A percentile compares a stretch with the other conserved stretches of the same genome.
These are phyloP conservation scores for Coleophoma eucalyptorum DNA, from an alignment of 2,329 filamentous ascomycete species.

Conservation along the genomic window DNA sequence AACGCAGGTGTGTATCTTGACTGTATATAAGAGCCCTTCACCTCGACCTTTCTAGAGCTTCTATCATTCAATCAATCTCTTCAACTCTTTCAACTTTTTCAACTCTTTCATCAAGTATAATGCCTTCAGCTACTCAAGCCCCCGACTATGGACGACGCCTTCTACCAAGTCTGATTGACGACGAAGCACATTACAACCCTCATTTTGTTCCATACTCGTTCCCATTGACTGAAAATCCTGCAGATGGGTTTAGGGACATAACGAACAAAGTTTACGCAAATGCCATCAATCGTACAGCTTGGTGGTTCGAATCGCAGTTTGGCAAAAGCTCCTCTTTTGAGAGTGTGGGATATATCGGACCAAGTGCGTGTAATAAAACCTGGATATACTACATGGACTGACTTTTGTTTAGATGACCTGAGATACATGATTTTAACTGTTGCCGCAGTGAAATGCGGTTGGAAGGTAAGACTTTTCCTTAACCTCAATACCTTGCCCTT, in stretches of 20 bases:
- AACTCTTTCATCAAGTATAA: not conserved
- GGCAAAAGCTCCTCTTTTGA: slow-evolving; percentile 21
- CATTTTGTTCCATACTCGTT: slow-evolving; percentile 18
- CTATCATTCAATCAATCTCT: no score
- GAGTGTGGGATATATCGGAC: slow-evolving; percentile 42
- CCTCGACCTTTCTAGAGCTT: no score
- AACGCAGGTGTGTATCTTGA: no score
- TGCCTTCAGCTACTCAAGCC: not conserved
- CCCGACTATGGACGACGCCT: slow-evolving; percentile 13
- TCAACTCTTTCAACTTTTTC: not conserved
- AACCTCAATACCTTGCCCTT: no score
- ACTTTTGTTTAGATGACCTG: slow-evolving; percentile 7
- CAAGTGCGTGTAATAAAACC: slow-evolving; percentile 10
- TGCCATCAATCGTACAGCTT: slow-evolving; percentile 15
- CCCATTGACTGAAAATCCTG: not conserved
- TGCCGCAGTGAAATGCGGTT: slow-evolving; percentile 30
- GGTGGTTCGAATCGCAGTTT: slow-evolving; percentile 15
- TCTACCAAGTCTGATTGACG: slow-evolving; percentile 22
- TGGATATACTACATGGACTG: not conserved
- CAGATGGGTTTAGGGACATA: slow-evolving; percentile 6
- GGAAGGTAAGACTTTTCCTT: slow-evolving; percentile 20
- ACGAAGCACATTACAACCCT: slow-evolving; percentile 15
- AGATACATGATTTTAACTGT: slow-evolving; percentile 12
- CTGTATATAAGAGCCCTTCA: no score
- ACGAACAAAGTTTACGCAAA: slow-evolving; percentile 11